Evolutionary conservation across 1,284 basidiomycete species (phyloP), one percentile per base, ranked within the genome.

Genomic region (Athelia psychrophila): DNA sequence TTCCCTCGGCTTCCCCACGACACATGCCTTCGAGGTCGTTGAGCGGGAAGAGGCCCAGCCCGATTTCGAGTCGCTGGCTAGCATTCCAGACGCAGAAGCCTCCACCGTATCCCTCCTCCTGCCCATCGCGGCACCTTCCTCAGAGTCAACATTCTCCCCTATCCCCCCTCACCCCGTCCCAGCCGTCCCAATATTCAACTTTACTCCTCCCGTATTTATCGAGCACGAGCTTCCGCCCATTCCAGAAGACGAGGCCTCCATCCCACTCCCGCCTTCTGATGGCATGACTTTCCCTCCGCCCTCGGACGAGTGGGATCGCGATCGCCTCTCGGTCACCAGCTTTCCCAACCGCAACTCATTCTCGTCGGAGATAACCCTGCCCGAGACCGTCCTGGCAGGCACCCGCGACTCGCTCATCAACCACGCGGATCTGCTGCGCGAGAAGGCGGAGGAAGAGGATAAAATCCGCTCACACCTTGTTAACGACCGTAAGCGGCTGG

Each of bases 361-460:
- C 38, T n/a, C 38, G 8, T 42, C 38, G 5, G 38, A 42, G 9
- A 42, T 42, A 5, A 18, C 38, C 8, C 38, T 22, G 20, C 38
- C 38, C n/a, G 38, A 42, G 20, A 42, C 38, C 9, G 8, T n/a
- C n/a, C 20, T 42, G 20, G 16, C 38, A 6, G 38, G 38, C 20
- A 22, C 8, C n/a, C 38, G 38, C 9, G 20, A 42, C 20, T 42
- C 38, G 8, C 38, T 42, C 20, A 42, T 42, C 38, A 42, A n/a
- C 9, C 38, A 18, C 20, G 38, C 38, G n/a, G 38, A 42, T n/a
- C 38, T 42, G n/a, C 20, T 42, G 5, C 38, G 38, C 8, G n/a
- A 42, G 38, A n/a, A 42, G 38, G 38, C 38, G 6, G 38, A 42
- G 16, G 38, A 42, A 42, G 38, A 42, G n/a, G 38, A 42, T n/a